A percentile compares a stretch with the other conserved stretches of the same genome.
Conservation (phyloP, 2,329 filamentous ascomycete species). For the Colletotrichum sp. region DNA sequence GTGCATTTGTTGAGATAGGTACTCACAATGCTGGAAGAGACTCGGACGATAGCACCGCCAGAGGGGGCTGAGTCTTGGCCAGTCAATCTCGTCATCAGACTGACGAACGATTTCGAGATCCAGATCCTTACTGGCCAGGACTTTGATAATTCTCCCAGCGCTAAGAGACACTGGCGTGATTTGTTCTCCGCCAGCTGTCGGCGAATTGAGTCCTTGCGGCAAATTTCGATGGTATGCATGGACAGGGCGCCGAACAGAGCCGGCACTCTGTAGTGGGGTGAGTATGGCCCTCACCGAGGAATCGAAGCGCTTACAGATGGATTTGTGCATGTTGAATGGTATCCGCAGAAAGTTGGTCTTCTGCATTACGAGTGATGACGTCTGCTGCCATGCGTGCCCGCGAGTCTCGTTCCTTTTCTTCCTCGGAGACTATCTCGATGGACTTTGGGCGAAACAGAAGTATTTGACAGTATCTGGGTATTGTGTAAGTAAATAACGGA, state of each 20-base stretch:
- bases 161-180: not conserved
- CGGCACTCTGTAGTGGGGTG: not conserved
- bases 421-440: not conserved
- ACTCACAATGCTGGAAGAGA: not conserved
- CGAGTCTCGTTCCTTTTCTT: not conserved
- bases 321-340: not conserved
- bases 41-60: not conserved
- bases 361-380: slow-evolving; percentile 11
- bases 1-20: not conserved
- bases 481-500: not conserved
- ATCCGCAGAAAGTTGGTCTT: not conserved
- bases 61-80: not conserved
- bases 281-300: no score
- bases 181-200: slow-evolving; percentile 3
- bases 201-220: not conserved
- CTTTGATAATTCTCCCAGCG: not conserved
- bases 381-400: not conserved
- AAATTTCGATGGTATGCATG: not conserved
- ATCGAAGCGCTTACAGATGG: not conserved
- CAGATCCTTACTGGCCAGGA: slow-evolving; percentile 6
- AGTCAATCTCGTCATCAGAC: slow-evolving; percentile 1
- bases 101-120: slow-evolving; percentile 1
- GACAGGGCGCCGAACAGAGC: slow-evolving; percentile 6
- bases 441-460: not conserved
- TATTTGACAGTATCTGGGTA: not conserved